These are phyloP conservation scores for Diaporthe sp. DNA, from an alignment of 2,329 filamentous ascomycete species.

Conservation along the genomic window DNA sequence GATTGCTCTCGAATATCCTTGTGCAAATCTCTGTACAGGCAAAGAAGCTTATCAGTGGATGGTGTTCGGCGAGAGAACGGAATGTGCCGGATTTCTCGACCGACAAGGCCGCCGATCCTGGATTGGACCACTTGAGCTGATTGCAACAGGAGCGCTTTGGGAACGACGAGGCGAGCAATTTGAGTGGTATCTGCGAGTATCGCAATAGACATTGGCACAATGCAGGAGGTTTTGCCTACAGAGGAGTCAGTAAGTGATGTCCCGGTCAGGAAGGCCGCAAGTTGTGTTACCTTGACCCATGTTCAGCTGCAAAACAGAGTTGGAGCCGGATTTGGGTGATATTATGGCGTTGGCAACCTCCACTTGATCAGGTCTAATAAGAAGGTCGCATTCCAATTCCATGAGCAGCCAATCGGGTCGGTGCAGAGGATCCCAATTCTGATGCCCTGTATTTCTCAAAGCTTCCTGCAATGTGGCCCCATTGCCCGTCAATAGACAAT, in stretches of 20 bases:
- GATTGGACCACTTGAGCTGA: slow-evolving; percentile 69
- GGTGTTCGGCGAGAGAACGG: slow-evolving; percentile 69
- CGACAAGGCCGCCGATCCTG: slow-evolving; percentile 67
- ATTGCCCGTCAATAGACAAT: slow-evolving; percentile 37
- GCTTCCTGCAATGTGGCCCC: slow-evolving; percentile 52
- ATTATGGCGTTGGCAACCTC: slow-evolving; percentile 74
- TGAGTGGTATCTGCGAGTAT: slow-evolving; percentile 57
- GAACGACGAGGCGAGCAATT: slow-evolving; percentile 68
- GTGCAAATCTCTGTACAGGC: slow-evolving; percentile 56
- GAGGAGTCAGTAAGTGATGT: no score
- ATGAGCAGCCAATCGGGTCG: slow-evolving; percentile 75
- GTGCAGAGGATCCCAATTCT: slow-evolving; percentile 67
- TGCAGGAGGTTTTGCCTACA: slow-evolving; percentile 67
- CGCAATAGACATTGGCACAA: slow-evolving; percentile 65
- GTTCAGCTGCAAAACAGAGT: slow-evolving; percentile 75
- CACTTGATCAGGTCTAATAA: slow-evolving; percentile 73
- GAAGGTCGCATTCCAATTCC: slow-evolving; percentile 74
- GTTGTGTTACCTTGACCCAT: slow-evolving; percentile 69
- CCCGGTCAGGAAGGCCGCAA: no score
- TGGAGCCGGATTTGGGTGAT: slow-evolving; percentile 61
- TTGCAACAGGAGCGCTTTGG: slow-evolving; percentile 68
- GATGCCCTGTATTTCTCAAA: slow-evolving; percentile 62
- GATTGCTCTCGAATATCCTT: slow-evolving; percentile 54
- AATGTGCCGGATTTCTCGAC: slow-evolving; percentile 67
- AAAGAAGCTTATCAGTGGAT: slow-evolving; percentile 48